phyloP scores from a whole-genome alignment of 2,329 filamentous ascomycete species.

The Microcyclosporella mali region DNA sequence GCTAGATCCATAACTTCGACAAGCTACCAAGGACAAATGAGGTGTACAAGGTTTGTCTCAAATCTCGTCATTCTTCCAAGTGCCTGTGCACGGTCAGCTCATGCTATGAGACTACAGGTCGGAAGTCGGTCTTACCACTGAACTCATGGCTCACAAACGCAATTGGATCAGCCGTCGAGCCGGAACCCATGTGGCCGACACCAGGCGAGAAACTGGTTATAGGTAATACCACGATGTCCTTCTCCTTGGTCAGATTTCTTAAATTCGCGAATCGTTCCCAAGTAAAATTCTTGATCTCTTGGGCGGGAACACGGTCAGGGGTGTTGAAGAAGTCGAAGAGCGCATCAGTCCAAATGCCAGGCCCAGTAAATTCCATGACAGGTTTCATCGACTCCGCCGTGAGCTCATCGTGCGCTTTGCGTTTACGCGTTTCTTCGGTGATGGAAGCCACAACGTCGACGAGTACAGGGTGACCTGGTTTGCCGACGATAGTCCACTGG shows the following conservation, averaged over 20 bases:
- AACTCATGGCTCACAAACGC: conserved; percentile 97
- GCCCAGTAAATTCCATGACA: conserved; percentile 79
- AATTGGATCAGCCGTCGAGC: conserved; percentile 84
- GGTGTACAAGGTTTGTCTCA: too few species aligned
- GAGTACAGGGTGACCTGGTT: conserved; percentile 87
- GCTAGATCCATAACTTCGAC: too few species aligned
- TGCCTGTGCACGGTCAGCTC: too few species aligned
- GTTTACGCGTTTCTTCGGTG: conserved; percentile 69
- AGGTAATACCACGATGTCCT: conserved; percentile 86
- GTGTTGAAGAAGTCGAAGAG: conserved; percentile 95
- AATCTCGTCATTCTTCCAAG: too few species aligned
- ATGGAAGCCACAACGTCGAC: conserved; percentile 82
- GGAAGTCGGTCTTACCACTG: conserved; percentile 62
- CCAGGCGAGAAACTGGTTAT: conserved; percentile 98
- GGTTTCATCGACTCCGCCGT: conserved; percentile 41
- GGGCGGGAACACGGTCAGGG: conserved; percentile 70
- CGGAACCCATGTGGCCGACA: conserved; percentile 85
- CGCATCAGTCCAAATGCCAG: conserved; percentile 87
- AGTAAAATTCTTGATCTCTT: conserved; percentile 66
- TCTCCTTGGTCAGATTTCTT: conserved; percentile 73
- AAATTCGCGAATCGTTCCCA: conserved; percentile 89
- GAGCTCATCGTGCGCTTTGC: conserved; percentile 63
- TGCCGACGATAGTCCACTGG: conserved; percentile 97
- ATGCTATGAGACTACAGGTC: too few species aligned
- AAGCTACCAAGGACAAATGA: too few species aligned